A percentile compares a stretch with the other conserved stretches of the same genome.
phyloP scores from a whole-genome alignment of 768 basidiomycete genomes.

The Rubroboletus satanas region DNA sequence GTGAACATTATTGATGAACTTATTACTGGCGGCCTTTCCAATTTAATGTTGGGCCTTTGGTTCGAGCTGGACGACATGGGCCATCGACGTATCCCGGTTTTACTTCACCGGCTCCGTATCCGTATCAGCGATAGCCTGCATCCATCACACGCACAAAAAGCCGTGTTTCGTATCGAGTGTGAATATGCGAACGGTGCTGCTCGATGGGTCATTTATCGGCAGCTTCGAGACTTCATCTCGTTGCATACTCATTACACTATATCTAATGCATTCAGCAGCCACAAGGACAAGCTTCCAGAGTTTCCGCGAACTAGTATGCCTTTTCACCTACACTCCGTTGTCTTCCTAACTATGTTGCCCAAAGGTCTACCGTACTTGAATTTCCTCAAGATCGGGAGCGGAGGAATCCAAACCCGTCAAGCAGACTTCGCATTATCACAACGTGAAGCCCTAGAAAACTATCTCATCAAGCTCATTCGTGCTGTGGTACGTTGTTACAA shows the following conservation, averaged over 20 bases:
- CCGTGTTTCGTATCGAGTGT: constrained; percentile 89
- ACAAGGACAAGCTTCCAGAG: constrained; percentile 78
- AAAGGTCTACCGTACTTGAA: constrained; percentile 88
- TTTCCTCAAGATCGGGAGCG: constrained; percentile 65
- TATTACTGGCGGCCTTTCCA: constrained; percentile 73
- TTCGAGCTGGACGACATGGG: constrained; percentile 84
- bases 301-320: constrained; percentile 78
- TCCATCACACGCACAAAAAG: constrained; percentile 69
- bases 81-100: constrained; percentile 73
- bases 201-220: constrained; percentile 94
- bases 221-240: constrained; percentile 87
- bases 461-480: constrained; percentile 82
- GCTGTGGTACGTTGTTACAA: constrained; percentile 65
- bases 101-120: constrained; percentile 78
- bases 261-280: constrained; percentile 73
- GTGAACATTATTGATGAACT: constrained; percentile 83
- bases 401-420: constrained; percentile 49
- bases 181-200: constrained; percentile 92
- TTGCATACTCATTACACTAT: constrained; percentile 87
- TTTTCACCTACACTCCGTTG: neutral
- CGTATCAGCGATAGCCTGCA: constrained; percentile 84
- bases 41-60: constrained; percentile 76
- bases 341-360: neutral
- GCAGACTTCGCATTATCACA: constrained; percentile 80
- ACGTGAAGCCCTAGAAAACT: constrained; percentile 79